Conservation (phyloP, 768 basidiomycete genomes). For the Piloderma croceum region DNA sequence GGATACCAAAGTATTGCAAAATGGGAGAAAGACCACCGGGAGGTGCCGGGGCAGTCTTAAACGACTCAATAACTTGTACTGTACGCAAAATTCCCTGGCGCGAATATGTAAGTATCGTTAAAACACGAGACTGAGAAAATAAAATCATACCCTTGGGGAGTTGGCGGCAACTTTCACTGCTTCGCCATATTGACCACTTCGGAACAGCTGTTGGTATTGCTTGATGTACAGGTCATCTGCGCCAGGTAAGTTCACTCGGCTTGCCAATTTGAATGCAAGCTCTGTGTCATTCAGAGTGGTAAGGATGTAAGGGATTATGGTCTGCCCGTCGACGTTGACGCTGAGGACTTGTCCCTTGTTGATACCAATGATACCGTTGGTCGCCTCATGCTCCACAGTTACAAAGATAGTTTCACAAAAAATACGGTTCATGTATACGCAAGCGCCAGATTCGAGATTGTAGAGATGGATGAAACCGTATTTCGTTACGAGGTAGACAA, state of each 20-base stretch:
- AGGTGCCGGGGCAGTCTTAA: conserved; percentile 91
- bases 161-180: conserved; percentile 98
- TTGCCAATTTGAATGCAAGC: conserved; percentile 95
- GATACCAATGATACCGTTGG: conserved; percentile 95
- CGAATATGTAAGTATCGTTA: conserved; percentile 5
- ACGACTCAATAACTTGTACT: conserved; percentile 90
- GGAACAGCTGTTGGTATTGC: conserved; percentile 90
- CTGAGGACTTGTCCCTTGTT: conserved; percentile 98
- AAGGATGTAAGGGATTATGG: conserved; percentile 92
- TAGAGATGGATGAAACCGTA: conserved; percentile 99
- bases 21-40: conserved; percentile 92
- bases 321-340: conserved; percentile 94
- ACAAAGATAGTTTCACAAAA: conserved; percentile 99
- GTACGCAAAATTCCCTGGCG: conserved; percentile 88
- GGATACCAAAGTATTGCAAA: conserved; percentile 95
- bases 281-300: conserved; percentile 94
- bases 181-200: conserved; percentile 81
- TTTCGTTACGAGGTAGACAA: conserved; percentile 96
- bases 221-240: conserved; percentile 95
- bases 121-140: not conserved
- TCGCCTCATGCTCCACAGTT: conserved; percentile 91
- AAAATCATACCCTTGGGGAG: conserved; percentile 76
- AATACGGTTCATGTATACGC: conserved; percentile 99
- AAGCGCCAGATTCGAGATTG: conserved; percentile 93
- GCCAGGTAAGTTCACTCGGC: conserved; percentile 92